Evolutionary conservation across 305 asterid genomes (phyloP), one percentile per base, ranked within the genome.

Genomic region (Rubia balearica): DNA sequence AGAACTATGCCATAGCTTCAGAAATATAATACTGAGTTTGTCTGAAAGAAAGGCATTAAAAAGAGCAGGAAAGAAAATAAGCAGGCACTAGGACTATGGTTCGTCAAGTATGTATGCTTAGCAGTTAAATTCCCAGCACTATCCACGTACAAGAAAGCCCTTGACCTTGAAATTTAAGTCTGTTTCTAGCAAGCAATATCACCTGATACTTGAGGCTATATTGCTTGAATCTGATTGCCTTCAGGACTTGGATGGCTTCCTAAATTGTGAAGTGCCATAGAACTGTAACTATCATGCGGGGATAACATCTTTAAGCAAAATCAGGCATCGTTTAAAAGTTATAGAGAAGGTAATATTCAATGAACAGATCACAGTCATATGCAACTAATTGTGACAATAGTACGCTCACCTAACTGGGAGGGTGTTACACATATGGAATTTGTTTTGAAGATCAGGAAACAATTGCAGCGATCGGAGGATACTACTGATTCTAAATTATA

Each of bases 151-250:
- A 53, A 33, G 19, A 30, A 9, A 48, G 61, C 17, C 41, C 57
- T 68, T 36, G 45, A 59, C 30, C 8, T 12, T 24, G 0, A 7
- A 68, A 9, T 53, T 53, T 10, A 13, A 33, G 21, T 30, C 48
- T 6, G n/a, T 6, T 19, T 51, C 62, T 40, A 38, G 41, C 38
- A 51, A 21, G 30, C 61, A 30, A 51, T 13, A 38, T 69, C 64
- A 69, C 53, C 65, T 11, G 65, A 69, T 57, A 55, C 19, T 19
- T 69, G 38, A 36, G 60, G 72, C 51, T 63, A 3, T 36, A 36
- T 8, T 6, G 17, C 33, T 11, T 19, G 27, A 68, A 49, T 53
- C 8, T 1, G 3, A 11, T 55, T 55, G 73, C 16, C 13, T 38
- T 55, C 21, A 69, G 60, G 61, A n/a, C 13, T 9, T 69, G 13